These are phyloP conservation scores for Boletus sp. DNA, from an alignment of 1,284 basidiomycete species.

Conservation along the genomic window DNA sequence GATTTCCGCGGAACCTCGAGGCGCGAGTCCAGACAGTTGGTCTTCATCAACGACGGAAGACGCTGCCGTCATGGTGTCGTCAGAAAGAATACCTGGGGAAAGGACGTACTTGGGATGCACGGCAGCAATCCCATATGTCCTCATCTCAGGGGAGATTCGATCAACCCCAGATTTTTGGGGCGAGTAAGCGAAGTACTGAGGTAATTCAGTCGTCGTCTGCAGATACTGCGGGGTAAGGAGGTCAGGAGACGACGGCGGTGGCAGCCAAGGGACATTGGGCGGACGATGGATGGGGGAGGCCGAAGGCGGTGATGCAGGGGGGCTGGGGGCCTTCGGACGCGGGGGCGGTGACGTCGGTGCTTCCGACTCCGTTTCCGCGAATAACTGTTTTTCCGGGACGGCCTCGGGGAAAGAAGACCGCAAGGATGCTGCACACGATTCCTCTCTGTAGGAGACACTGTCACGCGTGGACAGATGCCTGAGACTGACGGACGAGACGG, in stretches of 20 bases:
- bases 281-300: conserved; percentile 15
- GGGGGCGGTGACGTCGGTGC: conserved; percentile 20
- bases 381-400: conserved; percentile 22
- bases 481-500: conserved; percentile 16
- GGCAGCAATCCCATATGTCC: conserved; percentile 13
- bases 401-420: conserved; percentile 20
- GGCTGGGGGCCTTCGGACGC: conserved; percentile 19
- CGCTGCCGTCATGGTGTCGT: conserved; percentile 19
- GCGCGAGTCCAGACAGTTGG: conserved; percentile 9
- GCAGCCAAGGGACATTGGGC: conserved; percentile 16
- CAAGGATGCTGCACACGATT: conserved; percentile 10
- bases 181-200: conserved; percentile 23
- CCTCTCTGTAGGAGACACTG: conserved; percentile 17
- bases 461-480: conserved; percentile 18
- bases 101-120: conserved; percentile 17
- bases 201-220: conserved; percentile 28
- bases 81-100: conserved; percentile 17
- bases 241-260: conserved; percentile 12
- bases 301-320: conserved; percentile 14
- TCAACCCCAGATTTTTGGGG: conserved; percentile 31
- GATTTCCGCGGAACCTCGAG: conserved; percentile 27
- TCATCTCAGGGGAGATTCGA: conserved; percentile 17
- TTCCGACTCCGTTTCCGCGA: conserved; percentile 20
- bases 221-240: conserved; percentile 27
- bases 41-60: conserved; percentile 15